Evolutionary conservation across 352 stramenopile genomes (phyloP).

Genomic region (Globisporangium cederbergense): DNA sequence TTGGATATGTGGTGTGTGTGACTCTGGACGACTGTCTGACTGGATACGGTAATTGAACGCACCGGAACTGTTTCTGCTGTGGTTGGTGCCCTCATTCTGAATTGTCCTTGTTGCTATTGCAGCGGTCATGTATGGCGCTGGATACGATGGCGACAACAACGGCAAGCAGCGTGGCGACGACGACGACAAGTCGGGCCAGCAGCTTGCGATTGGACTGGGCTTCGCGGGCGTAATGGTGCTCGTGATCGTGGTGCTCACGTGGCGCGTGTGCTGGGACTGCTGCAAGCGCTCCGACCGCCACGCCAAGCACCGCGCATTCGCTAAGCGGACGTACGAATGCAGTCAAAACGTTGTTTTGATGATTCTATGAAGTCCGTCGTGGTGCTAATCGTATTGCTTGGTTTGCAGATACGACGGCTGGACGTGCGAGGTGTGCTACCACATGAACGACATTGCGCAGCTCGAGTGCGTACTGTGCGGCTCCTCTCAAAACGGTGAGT

Average conservation of each 20-base stretch:
- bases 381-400: background rate
- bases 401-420: constrained; percentile 35
- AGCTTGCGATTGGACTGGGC: constrained; percentile 30
- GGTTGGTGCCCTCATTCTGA: background rate
- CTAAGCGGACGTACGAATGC: constrained; percentile 33
- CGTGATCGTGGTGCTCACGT: constrained; percentile 41
- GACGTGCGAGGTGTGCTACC: constrained; percentile 53
- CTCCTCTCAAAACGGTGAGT: constrained; percentile 33
- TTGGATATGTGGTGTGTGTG: background rate
- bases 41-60: background rate
- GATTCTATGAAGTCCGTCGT: background rate
- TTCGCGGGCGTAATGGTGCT: constrained; percentile 31
- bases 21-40: background rate
- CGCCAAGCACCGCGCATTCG: constrained; percentile 43
- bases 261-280: constrained; percentile 50
- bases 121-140: constrained; percentile 1
- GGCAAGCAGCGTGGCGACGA: constrained; percentile 15
- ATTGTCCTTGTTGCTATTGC: background rate
- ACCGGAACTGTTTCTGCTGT: background rate
- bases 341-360: background rate
- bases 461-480: constrained; percentile 51
- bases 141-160: constrained; percentile 12
- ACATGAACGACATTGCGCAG: constrained; percentile 50
- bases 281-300: constrained; percentile 34
- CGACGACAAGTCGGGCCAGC: constrained; percentile 17